Evolutionary conservation across 2,329 filamentous ascomycete genomes (phyloP), one percentile per base, ranked within the genome.

Genomic region (Chrysosporium queenslandicum): DNA sequence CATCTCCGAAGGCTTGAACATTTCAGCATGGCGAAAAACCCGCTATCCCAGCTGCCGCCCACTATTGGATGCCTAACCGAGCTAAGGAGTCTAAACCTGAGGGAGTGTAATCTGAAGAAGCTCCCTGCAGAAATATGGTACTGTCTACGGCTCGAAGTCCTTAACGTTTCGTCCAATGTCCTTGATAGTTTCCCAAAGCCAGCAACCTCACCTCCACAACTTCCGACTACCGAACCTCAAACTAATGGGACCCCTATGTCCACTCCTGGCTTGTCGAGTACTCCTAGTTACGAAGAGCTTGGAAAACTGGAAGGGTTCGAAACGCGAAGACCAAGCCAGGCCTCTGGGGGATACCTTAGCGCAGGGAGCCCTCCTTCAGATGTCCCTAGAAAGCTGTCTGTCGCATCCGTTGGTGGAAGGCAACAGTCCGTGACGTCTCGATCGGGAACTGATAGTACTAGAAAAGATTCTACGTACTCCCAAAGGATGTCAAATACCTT

Each of bases 91-190:
- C 75, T 98, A 37, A 91, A 98, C 64, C 78, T 97, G 16, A 81
- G 91, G 57, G 88, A 92, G 64, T 98, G 97, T 72, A 98, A 97
- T 63, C 78, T 98, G 53, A 85, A 84, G 58, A 85, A 85, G 62
- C 74, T 98, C 29, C 92, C 92, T 1, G 81, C 87, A 64, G 92
- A 98, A 64, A 78, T 98, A n/a, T 98, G 92, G 92, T 91, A 87
- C 76, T 91, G 91, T 48, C 84, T 85, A 60, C 89, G 85, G 64
- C 71, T 98, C 51, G 90, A 97, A 68, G 91, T 85, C 0, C 78
- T 98, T 54, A 98, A 98, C 61, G 83, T 94, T 11, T 97, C 91
- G 0, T 96, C 92, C 9, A 98, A 98, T 60, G 84, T 97, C 5
- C 76, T 98, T 18, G 85, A 90, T 47, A 82, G 80, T 37, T 97